phyloP scores from a whole-genome alignment of 495 filamentous ascomycete genomes.

The Hyaloscypha variabilis region DNA sequence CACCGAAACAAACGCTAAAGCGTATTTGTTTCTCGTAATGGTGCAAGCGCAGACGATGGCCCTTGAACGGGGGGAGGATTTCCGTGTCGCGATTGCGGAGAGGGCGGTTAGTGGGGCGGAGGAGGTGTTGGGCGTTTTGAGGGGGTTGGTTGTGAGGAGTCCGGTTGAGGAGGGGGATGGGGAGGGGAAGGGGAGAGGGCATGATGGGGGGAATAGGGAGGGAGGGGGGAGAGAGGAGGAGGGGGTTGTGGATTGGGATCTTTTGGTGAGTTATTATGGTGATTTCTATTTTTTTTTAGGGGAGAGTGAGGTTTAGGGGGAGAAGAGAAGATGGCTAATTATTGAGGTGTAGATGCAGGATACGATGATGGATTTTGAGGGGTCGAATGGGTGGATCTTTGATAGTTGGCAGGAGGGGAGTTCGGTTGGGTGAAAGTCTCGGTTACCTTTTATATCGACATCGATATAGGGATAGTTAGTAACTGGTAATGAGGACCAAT shows the following conservation, averaged over 20 bases:
- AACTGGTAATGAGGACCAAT: too few relatives aligned
- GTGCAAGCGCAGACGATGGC: constrained; percentile 44
- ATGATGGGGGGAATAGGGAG: not conserved
- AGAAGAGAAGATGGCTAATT: not conserved
- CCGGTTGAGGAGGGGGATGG: not conserved
- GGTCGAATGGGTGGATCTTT: not conserved
- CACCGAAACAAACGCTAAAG: constrained; percentile 52
- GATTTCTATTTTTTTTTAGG: too few relatives aligned
- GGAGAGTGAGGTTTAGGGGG: not conserved
- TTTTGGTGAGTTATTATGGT: not conserved
- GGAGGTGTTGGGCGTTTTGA: not conserved
- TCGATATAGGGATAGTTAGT: too few relatives aligned
- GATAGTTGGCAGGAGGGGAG: not conserved
- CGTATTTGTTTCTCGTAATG: constrained; percentile 49
- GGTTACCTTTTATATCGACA: too few relatives aligned
- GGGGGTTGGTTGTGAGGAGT: not conserved
- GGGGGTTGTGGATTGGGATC: not conserved
- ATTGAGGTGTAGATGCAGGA: not conserved
- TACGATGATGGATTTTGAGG: not conserved
- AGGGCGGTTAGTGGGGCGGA: not conserved
- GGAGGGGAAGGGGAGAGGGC: not conserved
- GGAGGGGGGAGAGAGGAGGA: not conserved
- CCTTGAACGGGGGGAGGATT: constrained; percentile 28
- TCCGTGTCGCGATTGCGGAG: constrained; percentile 2
- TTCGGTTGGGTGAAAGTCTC: not conserved